A percentile compares a stretch with the other conserved stretches of the same genome.
These are phyloP conservation scores for Terana coerulea DNA, from an alignment of 768 basidiomycete genomes.

Conservation along the genomic window DNA sequence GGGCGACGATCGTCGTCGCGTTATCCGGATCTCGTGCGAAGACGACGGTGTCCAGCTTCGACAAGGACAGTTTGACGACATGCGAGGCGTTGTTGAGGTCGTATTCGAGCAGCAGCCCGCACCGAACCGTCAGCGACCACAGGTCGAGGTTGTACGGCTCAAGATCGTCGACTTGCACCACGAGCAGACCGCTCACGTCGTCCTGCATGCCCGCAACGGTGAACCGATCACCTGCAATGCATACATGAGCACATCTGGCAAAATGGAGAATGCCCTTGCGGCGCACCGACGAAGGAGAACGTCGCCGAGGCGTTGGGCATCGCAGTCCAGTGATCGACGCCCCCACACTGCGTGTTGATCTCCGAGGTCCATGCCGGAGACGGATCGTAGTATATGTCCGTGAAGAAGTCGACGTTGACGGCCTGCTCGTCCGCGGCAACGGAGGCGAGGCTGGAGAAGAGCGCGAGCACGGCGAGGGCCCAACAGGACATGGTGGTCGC, in stretches of 20 bases:
- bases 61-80: too few relatives aligned
- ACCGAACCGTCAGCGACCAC: background rate
- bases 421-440: too few relatives aligned
- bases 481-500: too few relatives aligned
- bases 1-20: background rate
- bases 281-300: constrained; percentile 5
- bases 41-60: too few relatives aligned
- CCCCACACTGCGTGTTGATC: background rate
- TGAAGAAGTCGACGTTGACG: constrained; percentile 5
- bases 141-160: constrained; percentile 1
- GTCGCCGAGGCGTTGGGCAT: constrained; percentile 1
- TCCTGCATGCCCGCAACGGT: constrained; percentile 5
- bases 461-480: too few relatives aligned
- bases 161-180: constrained; percentile 2
- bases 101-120: background rate
- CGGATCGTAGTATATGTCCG: constrained; percentile 5
- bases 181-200: constrained; percentile 6
- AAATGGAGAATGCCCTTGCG: background rate
- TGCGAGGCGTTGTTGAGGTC: constrained; percentile 8
- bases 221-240: constrained; percentile 2
- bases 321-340: constrained; percentile 6
- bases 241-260: background rate
- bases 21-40: too few relatives aligned
- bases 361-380: background rate
- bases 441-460: too few relatives aligned